Base-by-base conservation (phyloP, 2,329 filamentous ascomycete genomes). In the Sarocladium strictum region DNA sequence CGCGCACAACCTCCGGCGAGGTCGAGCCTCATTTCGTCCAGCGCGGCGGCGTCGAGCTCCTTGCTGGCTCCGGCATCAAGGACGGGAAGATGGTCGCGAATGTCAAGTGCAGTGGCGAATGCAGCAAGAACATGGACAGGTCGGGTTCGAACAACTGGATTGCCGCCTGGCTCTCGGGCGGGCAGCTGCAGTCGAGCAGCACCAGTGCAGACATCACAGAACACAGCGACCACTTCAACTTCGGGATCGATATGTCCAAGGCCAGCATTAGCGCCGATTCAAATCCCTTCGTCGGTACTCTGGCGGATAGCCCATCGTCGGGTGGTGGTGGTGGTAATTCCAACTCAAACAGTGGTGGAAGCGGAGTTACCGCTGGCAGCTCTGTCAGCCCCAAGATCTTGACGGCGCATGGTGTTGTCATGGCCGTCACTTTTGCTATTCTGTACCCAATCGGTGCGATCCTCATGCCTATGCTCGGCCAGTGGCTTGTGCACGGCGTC, bases 391-490 rank as follows among this genome's bases (percentile, higher is more conserved):
- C 64, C 11, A 63, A 61, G 3, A 62, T 72, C 9, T 49, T 74
- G 15, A 63, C 73, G 5, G 66, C 76, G 0, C 83, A 86, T 58
- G 84, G 82, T 50, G 72, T 83, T 59, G 69, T 86, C 61, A 83
- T 86, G 81, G 75, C 76, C 24, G 63, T 85, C 45, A 77, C 79
- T 17, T 83, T 85, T 59, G 74, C 80, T 3, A 61, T 80, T 12
- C 67, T 84, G 21, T 86, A 84, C 58, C 84, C 84, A 1, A 59
- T 85, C 2, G 84, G 83, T 4, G 75, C 83, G 9, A 69, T 82
- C 3, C 64, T 84, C 38, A 85, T 86, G 77, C 80, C 83, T 2
- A 58, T 85, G 3, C 58, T 84, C 6, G 76, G 79, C 43, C 79
- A 73, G 47, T 85, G 78, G 78, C 63, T 76, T 53, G 59, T 82